Conservation (phyloP, 1,284 basidiomycete species). For the Cystobasidium pallidum region DNA sequence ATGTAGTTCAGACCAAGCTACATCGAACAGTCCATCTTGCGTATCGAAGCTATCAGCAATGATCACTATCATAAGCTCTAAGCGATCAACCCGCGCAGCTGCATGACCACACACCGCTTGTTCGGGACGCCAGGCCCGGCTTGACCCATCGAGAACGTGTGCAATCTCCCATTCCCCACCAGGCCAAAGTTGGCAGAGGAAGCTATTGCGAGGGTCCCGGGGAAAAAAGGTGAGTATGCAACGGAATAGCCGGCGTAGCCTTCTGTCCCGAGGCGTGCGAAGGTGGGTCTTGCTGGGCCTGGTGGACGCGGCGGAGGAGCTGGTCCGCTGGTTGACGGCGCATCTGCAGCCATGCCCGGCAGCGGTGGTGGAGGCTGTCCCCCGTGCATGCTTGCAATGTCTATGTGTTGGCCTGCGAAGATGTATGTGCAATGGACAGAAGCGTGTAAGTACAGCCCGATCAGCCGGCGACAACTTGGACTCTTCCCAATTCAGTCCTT, state of each 20-base stretch:
- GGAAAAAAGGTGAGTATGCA: constrained; percentile 91
- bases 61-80: no score
- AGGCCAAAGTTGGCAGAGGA: constrained; percentile 93
- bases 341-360: constrained; percentile 11
- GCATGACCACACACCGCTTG: constrained; percentile 19
- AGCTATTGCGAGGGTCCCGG: constrained; percentile 76
- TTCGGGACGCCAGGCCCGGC: constrained; percentile 10
- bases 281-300: constrained; percentile 14
- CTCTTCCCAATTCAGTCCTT: neutral
- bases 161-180: constrained; percentile 87
- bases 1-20: constrained; percentile 90
- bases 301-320: constrained; percentile 15
- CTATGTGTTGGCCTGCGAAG: neutral
- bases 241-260: constrained; percentile 82
- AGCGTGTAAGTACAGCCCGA: neutral
- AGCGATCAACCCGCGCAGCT: no score
- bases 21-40: constrained; percentile 88
- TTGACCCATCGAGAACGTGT: constrained; percentile 65
- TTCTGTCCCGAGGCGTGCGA: constrained; percentile 42
- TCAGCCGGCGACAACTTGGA: neutral
- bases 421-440: neutral
- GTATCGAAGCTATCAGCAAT: constrained; percentile 77
- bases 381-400: constrained; percentile 12
- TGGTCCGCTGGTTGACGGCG: constrained; percentile 6
- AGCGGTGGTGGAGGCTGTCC: neutral